Evolutionary conservation across 2,329 filamentous ascomycete genomes (phyloP).

Genomic region (Aschersonia sp.): DNA sequence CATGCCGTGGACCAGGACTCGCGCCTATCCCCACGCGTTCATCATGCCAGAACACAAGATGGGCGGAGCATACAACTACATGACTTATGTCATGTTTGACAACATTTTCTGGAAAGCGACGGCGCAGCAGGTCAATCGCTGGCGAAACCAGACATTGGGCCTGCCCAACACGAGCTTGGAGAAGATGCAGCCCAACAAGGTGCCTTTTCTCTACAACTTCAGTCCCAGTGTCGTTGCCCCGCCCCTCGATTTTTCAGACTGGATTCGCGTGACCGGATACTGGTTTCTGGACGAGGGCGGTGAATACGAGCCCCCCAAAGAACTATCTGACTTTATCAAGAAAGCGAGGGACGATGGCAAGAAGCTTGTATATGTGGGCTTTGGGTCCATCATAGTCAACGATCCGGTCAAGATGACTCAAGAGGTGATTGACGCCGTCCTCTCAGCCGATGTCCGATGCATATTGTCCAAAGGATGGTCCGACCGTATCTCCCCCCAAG

Average conservation of each 20-base stretch:
- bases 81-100: constrained; percentile 94
- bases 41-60: constrained; percentile 85
- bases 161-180: constrained; percentile 71
- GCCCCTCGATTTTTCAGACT: constrained; percentile 90
- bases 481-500: constrained; percentile 50
- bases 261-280: constrained; percentile 94
- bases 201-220: constrained; percentile 98
- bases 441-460: constrained; percentile 84
- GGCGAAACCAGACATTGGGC: constrained; percentile 69
- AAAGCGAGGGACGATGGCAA: constrained; percentile 68
- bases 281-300: constrained; percentile 83
- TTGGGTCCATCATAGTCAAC: constrained; percentile 88
- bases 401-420: constrained; percentile 80
- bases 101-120: constrained; percentile 94
- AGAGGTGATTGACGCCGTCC: constrained; percentile 83
- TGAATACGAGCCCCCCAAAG: constrained; percentile 58
- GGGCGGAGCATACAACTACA: constrained; percentile 89
- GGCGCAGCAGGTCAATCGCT: constrained; percentile 79
- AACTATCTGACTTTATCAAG: constrained; percentile 70
- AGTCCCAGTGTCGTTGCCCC: constrained; percentile 87
- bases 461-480: constrained; percentile 97
- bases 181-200: constrained; percentile 90
- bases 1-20: constrained; percentile 96
- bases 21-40: constrained; percentile 94
- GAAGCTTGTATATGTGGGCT: constrained; percentile 93